phyloP scores from a whole-genome alignment of 2,329 filamentous ascomycete species.

The Colletotrichum graminicola region DNA sequence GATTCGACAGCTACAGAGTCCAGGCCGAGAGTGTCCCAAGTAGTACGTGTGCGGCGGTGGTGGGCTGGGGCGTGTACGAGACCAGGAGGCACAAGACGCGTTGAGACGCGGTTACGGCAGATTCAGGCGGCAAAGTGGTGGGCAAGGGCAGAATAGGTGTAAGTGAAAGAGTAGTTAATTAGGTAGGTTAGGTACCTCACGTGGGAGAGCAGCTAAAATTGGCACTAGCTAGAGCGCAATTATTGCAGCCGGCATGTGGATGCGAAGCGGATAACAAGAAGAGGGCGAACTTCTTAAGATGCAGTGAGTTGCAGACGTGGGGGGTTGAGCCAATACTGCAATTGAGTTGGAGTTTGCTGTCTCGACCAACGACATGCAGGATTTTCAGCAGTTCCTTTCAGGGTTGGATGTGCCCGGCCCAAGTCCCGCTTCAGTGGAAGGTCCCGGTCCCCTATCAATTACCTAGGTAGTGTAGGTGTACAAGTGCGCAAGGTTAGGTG shows the following conservation, averaged over 20 bases:
- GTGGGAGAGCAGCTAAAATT: neutral
- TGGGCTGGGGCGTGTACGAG: neutral
- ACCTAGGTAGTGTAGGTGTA: too few relatives aligned
- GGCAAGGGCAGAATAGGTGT: neutral
- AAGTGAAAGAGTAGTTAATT: neutral
- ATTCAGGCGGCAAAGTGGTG: neutral
- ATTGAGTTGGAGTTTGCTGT: neutral
- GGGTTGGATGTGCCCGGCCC: neutral
- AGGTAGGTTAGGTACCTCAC: neutral
- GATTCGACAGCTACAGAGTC: neutral
- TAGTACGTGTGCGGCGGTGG: neutral
- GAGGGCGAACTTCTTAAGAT: neutral
- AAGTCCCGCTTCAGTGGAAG: conserved; percentile 3
- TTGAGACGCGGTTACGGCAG: neutral
- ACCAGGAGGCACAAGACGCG: neutral
- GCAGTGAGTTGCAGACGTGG: neutral
- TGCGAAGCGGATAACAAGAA: neutral
- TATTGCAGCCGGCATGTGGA: neutral
- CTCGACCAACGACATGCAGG: conserved; percentile 4
- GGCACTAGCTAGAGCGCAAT: neutral
- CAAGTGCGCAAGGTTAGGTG: neutral
- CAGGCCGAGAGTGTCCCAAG: neutral
- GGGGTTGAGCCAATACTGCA: neutral
- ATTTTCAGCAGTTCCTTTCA: neutral
- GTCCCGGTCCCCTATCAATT: neutral